Evolutionary conservation across 2,329 filamentous ascomycete species (phyloP), one percentile per base, ranked within the genome.

Genomic region (Botryotinia narcissicola): DNA sequence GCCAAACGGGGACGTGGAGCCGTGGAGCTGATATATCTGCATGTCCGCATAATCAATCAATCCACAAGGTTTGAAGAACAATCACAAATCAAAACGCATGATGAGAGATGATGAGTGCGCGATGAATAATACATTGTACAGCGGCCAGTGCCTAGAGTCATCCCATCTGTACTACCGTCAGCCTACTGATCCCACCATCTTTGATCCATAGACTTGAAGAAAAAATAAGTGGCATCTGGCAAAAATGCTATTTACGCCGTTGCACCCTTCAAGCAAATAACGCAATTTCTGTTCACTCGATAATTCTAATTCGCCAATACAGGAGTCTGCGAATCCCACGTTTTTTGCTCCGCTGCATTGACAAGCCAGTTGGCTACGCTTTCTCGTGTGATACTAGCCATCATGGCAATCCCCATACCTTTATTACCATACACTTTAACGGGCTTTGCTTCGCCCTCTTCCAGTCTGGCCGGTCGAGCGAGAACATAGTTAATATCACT

Each of bases 311-410:
- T 70, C 7, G 68, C 25, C 22, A 70, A 70, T 12, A 70, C 68
- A 1, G 68, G 68, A 35, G 68, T 70, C 22, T 70, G 68, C 44
- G n/a, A 46, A 70, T 61, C 54, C 68, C 68, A 70, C 8, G 42
- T 70, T 44, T 77, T 75, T 46, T 77, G 81, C 78, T 84, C 84
- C 1, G 81, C 83, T 2, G 83, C 85, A 75, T 84, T 82, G 12
- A 87, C 81, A 76, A 87, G 76, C 78, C 84, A 87, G 35, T 75
- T 78, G 14, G 85, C 86, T 18, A 88, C 83, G 75, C 84, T 86
- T 40, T 76, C 48, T 62, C 76, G 75, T 18, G 76, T 74, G 54
- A 77, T 74, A 18, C 73, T 67, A 4, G 75, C 67, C 35, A 74
- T 70, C 37, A 71, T 44, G 59, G 75, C 73, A 8, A 73, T 29